Percentiles rank a stretch among this genome's conserved stretches.
phyloP scores from a whole-genome alignment of 345 rosid species.

The Microthlaspi erraticum region DNA sequence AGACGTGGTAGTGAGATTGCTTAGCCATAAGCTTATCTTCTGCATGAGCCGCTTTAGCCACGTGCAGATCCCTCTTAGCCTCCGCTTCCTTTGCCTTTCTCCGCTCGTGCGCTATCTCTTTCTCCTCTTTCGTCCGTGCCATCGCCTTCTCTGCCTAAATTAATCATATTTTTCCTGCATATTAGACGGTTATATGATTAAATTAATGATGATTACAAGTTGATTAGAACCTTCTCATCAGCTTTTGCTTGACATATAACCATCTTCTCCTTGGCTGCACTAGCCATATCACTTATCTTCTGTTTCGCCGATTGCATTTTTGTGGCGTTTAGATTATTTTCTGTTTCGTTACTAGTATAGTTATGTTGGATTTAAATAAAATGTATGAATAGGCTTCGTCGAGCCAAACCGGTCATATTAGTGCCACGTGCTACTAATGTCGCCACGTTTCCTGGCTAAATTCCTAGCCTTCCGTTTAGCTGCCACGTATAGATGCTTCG shows the following conservation, averaged over 20 bases:
- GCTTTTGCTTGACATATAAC: conserved; percentile 57
- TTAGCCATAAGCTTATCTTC: conserved; percentile 46
- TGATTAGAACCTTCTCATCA: conserved; percentile 52
- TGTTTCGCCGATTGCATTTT: conserved; percentile 63
- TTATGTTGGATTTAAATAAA: neutral
- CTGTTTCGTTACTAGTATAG: neutral
- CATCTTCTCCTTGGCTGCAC: conserved; percentile 63
- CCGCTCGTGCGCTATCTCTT: conserved; percentile 56
- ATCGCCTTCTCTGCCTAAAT: conserved; percentile 49
- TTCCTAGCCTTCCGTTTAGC: neutral
- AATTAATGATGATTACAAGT: neutral
- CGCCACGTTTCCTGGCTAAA: neutral
- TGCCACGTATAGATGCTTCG: conserved; percentile 27
- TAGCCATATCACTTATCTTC: conserved; percentile 64
- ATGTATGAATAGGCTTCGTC: conserved; percentile 5
- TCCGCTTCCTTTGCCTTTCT: conserved; percentile 67
- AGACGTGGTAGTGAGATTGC: conserved; percentile 34
- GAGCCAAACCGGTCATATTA: neutral
- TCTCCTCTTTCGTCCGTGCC: conserved; percentile 62
- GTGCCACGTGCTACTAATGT: neutral
- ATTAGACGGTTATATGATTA: neutral
- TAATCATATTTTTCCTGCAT: neutral
- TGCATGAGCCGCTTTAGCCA: conserved; percentile 63
- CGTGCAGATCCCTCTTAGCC: conserved; percentile 73
- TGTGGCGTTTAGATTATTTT: neutral